Conservation (phyloP, 2,329 filamentous ascomycete genomes). For the Sarocladiaceae sp. region DNA sequence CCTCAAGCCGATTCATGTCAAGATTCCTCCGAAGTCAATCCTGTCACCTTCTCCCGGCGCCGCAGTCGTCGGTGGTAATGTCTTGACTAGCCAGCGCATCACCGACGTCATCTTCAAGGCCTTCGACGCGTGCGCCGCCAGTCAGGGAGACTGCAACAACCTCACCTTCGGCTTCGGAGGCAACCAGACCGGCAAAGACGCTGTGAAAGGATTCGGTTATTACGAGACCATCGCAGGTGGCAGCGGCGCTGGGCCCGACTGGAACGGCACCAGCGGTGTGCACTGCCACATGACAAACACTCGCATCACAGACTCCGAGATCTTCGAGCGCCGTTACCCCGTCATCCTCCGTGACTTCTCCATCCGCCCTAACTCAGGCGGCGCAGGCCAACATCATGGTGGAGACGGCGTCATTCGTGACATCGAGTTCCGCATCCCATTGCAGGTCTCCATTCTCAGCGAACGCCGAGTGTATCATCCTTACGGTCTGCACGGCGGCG, state of each 20-base stretch:
- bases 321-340: slow-evolving; percentile 55
- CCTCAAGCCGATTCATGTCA: slow-evolving; percentile 68
- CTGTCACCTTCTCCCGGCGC: slow-evolving; percentile 72
- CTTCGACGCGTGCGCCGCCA: slow-evolving; percentile 74
- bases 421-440: slow-evolving; percentile 73
- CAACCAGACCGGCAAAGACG: slow-evolving; percentile 31
- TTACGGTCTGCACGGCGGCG: slow-evolving; percentile 69
- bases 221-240: slow-evolving; percentile 63
- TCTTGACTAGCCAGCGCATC: slow-evolving; percentile 44
- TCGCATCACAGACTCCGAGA: slow-evolving; percentile 57
- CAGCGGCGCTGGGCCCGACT: slow-evolving; percentile 61
- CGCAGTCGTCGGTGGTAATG: slow-evolving; percentile 79
- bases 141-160: slow-evolving; percentile 79
- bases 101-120: slow-evolving; percentile 55
- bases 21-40: slow-evolving; percentile 68
- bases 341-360: slow-evolving; percentile 69
- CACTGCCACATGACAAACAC: slow-evolving; percentile 69
- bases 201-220: slow-evolving; percentile 39
- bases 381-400: slow-evolving; percentile 61
- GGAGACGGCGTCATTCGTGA: slow-evolving; percentile 74
- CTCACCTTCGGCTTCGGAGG: slow-evolving; percentile 73
- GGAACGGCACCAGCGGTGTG: slow-evolving; percentile 39
- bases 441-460: slow-evolving; percentile 73
- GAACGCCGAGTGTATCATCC: slow-evolving; percentile 73
- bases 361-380: slow-evolving; percentile 59